Conservation (phyloP, 179 eudicot genomes). For the Amaranthus tricolor region DNA sequence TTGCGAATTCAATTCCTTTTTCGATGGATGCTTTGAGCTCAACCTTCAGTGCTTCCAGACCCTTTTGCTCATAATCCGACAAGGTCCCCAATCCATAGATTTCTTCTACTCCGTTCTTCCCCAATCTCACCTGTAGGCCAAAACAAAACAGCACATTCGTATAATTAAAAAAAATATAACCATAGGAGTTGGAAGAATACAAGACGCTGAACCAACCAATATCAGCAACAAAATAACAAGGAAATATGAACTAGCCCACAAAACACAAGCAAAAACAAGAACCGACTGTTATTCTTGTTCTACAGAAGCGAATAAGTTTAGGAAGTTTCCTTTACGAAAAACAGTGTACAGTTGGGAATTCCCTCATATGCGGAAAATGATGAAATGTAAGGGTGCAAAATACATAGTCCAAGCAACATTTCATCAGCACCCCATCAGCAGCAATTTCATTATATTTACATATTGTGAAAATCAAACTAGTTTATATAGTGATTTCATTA, state of each 20-base stretch:
- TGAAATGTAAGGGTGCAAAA: no score
- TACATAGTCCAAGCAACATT: no score
- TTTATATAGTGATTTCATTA: neutral
- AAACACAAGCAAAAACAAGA: neutral
- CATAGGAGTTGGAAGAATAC: neutral
- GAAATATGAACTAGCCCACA: neutral
- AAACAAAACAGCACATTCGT: neutral
- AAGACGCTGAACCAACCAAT: neutral
- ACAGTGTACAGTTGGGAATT: neutral
- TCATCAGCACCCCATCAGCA: no score
- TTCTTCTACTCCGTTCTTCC: slow-evolving; percentile 93
- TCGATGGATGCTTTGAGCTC: slow-evolving; percentile 78
- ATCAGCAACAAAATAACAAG: neutral
- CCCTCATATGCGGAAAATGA: neutral
- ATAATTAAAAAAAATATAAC: neutral
- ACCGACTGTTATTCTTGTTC: neutral
- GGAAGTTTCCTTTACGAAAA: neutral
- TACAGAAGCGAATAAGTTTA: neutral
- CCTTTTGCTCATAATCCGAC: slow-evolving; percentile 62
- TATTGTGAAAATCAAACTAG: neutral
- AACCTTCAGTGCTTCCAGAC: slow-evolving; percentile 57
- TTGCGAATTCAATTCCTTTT: slow-evolving; percentile 77
- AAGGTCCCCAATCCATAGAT: slow-evolving; percentile 63
- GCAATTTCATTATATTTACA: no score
- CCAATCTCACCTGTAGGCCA: slow-evolving; percentile 69